Conservation (phyloP, 495 filamentous ascomycete genomes). For the Penicillium paxilli region DNA sequence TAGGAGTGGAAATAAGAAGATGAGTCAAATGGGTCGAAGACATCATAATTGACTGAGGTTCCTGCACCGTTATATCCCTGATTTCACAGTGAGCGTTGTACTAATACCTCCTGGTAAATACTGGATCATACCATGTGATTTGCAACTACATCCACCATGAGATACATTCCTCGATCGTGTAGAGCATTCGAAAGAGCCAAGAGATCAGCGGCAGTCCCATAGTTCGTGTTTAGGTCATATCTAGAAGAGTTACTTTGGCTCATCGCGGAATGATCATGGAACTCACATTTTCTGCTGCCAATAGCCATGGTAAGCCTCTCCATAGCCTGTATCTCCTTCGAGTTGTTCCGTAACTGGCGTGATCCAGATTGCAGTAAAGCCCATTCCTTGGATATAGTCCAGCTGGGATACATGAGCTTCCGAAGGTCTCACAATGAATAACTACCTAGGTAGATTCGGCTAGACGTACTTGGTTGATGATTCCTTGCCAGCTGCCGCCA, state of each 20-base stretch:
- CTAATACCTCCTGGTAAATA: slow-evolving; percentile 38
- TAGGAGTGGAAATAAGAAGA: slow-evolving; percentile 63
- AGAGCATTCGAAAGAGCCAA: slow-evolving; percentile 56
- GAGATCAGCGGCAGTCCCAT: slow-evolving; percentile 64
- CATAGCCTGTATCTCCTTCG: slow-evolving; percentile 48
- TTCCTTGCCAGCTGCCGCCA: slow-evolving; percentile 71
- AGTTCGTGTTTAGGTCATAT: slow-evolving; percentile 62
- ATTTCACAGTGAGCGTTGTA: slow-evolving; percentile 62
- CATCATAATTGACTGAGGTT: slow-evolving; percentile 57
- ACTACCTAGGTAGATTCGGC: neutral
- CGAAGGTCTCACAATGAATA: too few relatives aligned
- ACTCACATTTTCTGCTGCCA: slow-evolving; percentile 66
- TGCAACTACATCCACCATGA: slow-evolving; percentile 81
- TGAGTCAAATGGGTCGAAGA: slow-evolving; percentile 65
- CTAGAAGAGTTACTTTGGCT: slow-evolving; percentile 9
- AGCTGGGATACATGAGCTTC: slow-evolving; percentile 21
- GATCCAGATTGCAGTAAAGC: slow-evolving; percentile 84
- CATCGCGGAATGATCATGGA: slow-evolving; percentile 9
- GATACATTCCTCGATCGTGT: slow-evolving; percentile 64
- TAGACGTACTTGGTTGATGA: slow-evolving; percentile 60
- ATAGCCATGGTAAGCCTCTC: slow-evolving; percentile 70
- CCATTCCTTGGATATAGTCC: slow-evolving; percentile 67
- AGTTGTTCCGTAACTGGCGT: slow-evolving; percentile 70
- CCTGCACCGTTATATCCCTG: slow-evolving; percentile 59
- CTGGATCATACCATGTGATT: slow-evolving; percentile 68